phyloP scores from a whole-genome alignment of 176 grass and related monocot species.

The Aegilops sharonensis region DNA sequence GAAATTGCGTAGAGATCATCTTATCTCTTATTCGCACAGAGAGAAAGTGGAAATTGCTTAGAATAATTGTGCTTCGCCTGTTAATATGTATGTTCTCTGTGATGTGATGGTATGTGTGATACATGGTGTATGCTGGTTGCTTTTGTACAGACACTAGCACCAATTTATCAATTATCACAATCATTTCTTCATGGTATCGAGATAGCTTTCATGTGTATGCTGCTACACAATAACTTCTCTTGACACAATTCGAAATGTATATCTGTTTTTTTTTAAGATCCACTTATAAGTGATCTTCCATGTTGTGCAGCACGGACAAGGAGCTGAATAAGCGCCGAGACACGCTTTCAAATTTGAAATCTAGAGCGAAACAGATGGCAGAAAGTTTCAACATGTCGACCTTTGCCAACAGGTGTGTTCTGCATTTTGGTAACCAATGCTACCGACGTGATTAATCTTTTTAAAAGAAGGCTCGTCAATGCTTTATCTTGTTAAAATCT shows the following conservation, averaged over 20 bases:
- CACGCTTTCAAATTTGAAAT: slow-evolving; percentile 55
- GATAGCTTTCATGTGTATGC: background rate
- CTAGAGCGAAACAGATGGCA: slow-evolving; percentile 63
- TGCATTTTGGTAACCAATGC: background rate
- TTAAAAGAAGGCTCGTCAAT: background rate
- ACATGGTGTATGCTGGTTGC: background rate
- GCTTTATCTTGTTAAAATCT: background rate
- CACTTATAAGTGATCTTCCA: background rate
- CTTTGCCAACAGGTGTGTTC: slow-evolving; percentile 60
- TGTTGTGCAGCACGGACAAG: slow-evolving; percentile 59
- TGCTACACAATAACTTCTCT: background rate
- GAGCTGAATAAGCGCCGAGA: slow-evolving; percentile 66
- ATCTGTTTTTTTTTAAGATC: background rate
- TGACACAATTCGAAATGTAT: background rate
- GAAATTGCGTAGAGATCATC: background rate
- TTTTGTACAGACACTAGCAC: background rate
- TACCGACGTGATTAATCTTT: background rate
- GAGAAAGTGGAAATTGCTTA: too few relatives aligned
- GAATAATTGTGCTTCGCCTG: too few relatives aligned
- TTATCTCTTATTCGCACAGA: background rate
- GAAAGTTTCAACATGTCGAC: slow-evolving; percentile 65
- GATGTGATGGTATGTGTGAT: background rate
- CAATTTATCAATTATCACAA: background rate
- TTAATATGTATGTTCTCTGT: background rate
- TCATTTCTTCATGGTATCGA: background rate